Percentiles rank a stretch among this genome's conserved stretches.
Conservation (phyloP, 495 filamentous ascomycete species). For the Xylaria flabelliformis region DNA sequence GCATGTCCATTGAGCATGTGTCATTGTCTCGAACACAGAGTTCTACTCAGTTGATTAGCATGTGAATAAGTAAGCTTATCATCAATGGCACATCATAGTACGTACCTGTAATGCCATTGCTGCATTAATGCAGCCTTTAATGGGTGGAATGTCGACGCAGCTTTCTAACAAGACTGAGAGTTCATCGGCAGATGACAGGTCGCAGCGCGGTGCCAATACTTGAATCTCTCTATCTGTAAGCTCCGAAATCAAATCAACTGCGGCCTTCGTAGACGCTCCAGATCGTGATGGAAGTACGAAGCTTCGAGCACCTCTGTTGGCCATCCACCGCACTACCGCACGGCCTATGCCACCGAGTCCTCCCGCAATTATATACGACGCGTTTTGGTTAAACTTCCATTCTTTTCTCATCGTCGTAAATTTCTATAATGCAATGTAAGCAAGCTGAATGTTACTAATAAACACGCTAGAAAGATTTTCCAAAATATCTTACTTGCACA, state of each 20-base stretch:
- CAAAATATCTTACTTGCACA: background rate
- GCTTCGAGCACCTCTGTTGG: background rate
- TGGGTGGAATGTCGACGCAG: background rate
- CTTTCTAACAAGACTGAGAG: background rate
- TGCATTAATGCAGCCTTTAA: slow-evolving; percentile 10
- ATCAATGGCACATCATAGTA: background rate
- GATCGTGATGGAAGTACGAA: background rate
- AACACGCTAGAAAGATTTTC: background rate
- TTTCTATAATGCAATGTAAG: background rate
- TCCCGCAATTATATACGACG: background rate
- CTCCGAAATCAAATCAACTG: background rate
- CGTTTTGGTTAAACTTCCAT: background rate
- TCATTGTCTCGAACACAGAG: slow-evolving; percentile 1
- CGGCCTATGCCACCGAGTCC: background rate
- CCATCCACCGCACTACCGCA: background rate
- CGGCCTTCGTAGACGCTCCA: background rate
- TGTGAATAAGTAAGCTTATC: no score
- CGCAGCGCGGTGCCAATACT: background rate
- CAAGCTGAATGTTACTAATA: background rate
- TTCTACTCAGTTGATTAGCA: background rate
- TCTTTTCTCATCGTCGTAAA: background rate
- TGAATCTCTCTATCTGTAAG: background rate
- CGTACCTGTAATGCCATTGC: background rate
- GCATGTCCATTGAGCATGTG: background rate
- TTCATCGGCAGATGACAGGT: background rate